Base-by-base conservation (phyloP, 805 yeast genomes). In the Saccharomycopsis amapae region DNA sequence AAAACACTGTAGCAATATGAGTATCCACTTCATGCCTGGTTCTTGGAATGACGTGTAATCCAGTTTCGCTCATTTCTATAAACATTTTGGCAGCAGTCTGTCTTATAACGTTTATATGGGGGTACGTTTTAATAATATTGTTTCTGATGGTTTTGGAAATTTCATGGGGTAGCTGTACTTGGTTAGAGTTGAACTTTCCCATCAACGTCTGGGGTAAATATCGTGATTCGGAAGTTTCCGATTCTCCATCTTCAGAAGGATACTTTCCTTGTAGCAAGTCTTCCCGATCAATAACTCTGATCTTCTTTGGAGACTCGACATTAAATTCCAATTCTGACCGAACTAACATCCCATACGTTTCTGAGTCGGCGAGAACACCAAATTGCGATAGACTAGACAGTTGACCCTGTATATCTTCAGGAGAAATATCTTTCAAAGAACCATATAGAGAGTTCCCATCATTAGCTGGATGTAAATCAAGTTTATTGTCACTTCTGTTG, bases 1-100 rank as follows among this genome's bases (percentile, higher is more conserved):
- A 66, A 56, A 90, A 87, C 9, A 83, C 71, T 0, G 89, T 81
- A 0, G 86, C 89, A 32, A 90, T 78, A 50, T 82, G 83, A 2
- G 93, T 78, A 60, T 89, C 96, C 1, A 82, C 83, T 40, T 82
- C 87, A 44, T 66, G 50, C 22, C 63, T 66, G 0, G 69, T 59
- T 39, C 51, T 56, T 1, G 77, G 64, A 3, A 72, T 75, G 38
- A 66, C 61, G 51, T 80, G 85, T 1, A 84, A 61, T 48, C 73
- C 77, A 1, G 71, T 72, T 13, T 73, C 71, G 20, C 68, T 68
- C 43, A 86, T 55, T 3, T 68, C 64, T 39, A 72, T 67, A 56
- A 71, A 82, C 24, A 77, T 60, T 39, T 63, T 65, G 0, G 86
- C 81, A 1, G 79, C 87, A 9, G 78, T 69, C 45, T 73, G 73